A percentile compares a stretch with the other conserved stretches of the same genome.
Evolutionary conservation across 1,284 basidiomycete species (phyloP).

Genomic region (Sphagnurus paluster): DNA sequence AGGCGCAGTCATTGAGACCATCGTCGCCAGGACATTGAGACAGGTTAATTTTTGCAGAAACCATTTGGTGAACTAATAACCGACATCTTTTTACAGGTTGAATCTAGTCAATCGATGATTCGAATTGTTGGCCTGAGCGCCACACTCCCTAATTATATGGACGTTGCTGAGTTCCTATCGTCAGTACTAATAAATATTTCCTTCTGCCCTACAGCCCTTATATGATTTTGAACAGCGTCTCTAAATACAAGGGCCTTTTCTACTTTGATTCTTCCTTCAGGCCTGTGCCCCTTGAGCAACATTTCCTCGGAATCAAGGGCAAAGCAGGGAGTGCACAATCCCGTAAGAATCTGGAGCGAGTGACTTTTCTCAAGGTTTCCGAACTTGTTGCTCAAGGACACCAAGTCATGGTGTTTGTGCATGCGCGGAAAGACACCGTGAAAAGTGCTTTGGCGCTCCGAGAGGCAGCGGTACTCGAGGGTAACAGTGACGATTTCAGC

Average conservation of each 20-base stretch:
- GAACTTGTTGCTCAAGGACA: slow-evolving; percentile 86
- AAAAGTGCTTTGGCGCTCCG: slow-evolving; percentile 87
- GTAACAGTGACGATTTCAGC: slow-evolving; percentile 75
- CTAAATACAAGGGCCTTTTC: slow-evolving; percentile 89
- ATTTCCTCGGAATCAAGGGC: slow-evolving; percentile 96
- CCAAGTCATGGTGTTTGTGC: slow-evolving; percentile 99
- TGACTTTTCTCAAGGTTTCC: slow-evolving; percentile 89
- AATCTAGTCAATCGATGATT: slow-evolving; percentile 95
- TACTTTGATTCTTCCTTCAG: slow-evolving; percentile 99
- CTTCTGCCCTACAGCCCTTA: not conserved
- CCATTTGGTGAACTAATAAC: slow-evolving; percentile 1
- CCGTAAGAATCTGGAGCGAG: slow-evolving; percentile 88
- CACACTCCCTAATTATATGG: slow-evolving; percentile 96
- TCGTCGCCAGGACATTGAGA: slow-evolving; percentile 93
- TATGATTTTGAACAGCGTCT: slow-evolving; percentile 61
- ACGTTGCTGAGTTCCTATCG: slow-evolving; percentile 93
- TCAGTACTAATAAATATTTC: slow-evolving; percentile 2
- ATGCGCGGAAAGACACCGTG: slow-evolving; percentile 98
- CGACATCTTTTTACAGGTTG: slow-evolving; percentile 60
- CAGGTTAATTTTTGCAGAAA: slow-evolving; percentile 51
- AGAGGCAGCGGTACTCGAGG: slow-evolving; percentile 80
- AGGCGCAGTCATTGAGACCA: slow-evolving; percentile 98
- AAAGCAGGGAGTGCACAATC: slow-evolving; percentile 77
- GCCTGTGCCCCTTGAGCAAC: slow-evolving; percentile 96
- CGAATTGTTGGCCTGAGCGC: slow-evolving; percentile 99